These are phyloP conservation scores for Chytriomyces confervae DNA, from an alignment of 192 early-diverging fungal genomes.

Conservation along the genomic window DNA sequence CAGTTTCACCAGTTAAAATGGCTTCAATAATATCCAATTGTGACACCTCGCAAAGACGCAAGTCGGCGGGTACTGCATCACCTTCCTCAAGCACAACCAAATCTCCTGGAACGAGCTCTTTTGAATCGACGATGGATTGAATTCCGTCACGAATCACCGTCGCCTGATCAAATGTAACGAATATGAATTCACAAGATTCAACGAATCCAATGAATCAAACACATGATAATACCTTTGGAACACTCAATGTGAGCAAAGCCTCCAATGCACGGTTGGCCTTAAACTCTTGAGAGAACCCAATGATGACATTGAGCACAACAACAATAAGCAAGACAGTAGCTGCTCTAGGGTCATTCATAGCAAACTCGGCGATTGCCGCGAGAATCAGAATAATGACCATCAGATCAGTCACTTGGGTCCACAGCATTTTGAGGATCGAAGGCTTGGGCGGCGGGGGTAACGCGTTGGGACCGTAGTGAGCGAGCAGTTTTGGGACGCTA, in stretches of 20 bases:
- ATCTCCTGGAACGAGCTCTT: conserved; percentile 87
- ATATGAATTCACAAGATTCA: conserved; percentile 4
- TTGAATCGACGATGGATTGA: conserved; percentile 73
- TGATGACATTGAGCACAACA: conserved; percentile 83
- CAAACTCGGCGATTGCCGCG: conserved; percentile 68
- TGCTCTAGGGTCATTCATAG: conserved; percentile 50
- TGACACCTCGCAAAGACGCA: conserved; percentile 79
- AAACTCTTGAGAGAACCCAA: conserved; percentile 88
- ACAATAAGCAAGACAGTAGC: conserved; percentile 75
- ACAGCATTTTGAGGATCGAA: conserved; percentile 74
- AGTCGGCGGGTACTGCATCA: conserved; percentile 92
- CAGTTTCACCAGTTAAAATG: conserved; percentile 88
- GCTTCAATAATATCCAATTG: conserved; percentile 94
- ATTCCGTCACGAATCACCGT: conserved; percentile 85
- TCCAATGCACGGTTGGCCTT: conserved; percentile 95
- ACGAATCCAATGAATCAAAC: not conserved
- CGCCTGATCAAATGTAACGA: conserved; percentile 49
- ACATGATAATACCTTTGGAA: conserved; percentile 61
- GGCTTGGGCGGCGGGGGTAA: conserved; percentile 80
- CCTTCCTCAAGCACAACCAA: conserved; percentile 91
- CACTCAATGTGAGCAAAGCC: conserved; percentile 84
- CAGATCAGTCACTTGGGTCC: conserved; percentile 89
- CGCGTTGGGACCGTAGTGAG: conserved; percentile 85
- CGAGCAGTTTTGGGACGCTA: conserved; percentile 63
- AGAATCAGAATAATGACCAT: conserved; percentile 91